A percentile compares a stretch with the other conserved stretches of the same genome.
phyloP scores from a whole-genome alignment of 2,329 filamentous ascomycete genomes.

The Fonsecaea erecta region DNA sequence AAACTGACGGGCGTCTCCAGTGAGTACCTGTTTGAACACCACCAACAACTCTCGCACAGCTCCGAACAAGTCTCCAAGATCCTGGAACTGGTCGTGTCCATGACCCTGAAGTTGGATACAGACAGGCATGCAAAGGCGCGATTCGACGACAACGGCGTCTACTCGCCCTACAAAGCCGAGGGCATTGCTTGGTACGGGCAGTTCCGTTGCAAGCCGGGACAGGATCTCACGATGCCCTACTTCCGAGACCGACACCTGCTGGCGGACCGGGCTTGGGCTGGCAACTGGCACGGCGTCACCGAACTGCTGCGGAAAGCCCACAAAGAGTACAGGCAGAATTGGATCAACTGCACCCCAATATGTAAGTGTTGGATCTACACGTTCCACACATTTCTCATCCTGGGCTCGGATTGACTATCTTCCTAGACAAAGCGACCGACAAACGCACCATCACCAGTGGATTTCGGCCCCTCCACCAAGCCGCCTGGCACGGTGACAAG shows the following conservation, averaged over 20 bases:
- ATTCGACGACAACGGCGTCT: background rate
- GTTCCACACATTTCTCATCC: background rate
- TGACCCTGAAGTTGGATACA: background rate
- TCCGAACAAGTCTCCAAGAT: background rate
- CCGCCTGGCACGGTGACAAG: background rate
- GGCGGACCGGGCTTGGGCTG: background rate
- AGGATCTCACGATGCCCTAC: background rate
- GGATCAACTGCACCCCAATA: background rate
- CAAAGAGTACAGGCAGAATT: background rate
- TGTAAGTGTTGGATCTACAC: background rate
- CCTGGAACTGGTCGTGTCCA: background rate
- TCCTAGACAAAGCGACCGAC: background rate
- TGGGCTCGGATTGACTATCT: background rate
- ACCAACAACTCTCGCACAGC: background rate
- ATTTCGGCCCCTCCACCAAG: background rate
- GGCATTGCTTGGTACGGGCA: background rate
- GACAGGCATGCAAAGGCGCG: background rate
- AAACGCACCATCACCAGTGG: background rate
- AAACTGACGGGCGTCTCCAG: background rate
- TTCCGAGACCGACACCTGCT: background rate
- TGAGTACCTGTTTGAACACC: background rate
- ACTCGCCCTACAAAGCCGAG: background rate
- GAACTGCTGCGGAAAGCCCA: background rate
- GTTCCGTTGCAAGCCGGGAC: background rate
- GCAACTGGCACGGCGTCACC: background rate